Percentiles rank a stretch among this genome's conserved stretches.
These are phyloP conservation scores for Clavariopsis aquatica DNA, from an alignment of 495 filamentous ascomycete genomes.

Conservation along the genomic window DNA sequence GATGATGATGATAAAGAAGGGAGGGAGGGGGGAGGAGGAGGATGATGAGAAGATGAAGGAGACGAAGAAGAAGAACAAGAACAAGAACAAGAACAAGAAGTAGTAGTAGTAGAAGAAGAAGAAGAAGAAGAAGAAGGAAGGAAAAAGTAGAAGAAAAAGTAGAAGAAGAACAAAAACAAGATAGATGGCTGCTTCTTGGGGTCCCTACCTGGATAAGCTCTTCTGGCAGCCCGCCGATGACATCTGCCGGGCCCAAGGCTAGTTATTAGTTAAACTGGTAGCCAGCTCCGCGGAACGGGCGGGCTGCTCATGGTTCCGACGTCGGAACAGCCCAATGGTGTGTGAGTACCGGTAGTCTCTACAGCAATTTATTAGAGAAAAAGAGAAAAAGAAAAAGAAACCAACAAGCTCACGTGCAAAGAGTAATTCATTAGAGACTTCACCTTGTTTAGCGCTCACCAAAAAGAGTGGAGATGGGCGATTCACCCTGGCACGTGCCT, in stretches of 20 bases:
- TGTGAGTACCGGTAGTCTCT: no score
- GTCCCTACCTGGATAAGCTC: background rate
- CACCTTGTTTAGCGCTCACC: background rate
- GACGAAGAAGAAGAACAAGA: background rate
- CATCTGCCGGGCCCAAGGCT: conserved; percentile 38
- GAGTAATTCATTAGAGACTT: no score
- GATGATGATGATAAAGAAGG: conserved; percentile 18
- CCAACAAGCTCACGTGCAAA: no score
- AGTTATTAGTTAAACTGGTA: conserved; percentile 6
- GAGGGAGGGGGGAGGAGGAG: background rate
- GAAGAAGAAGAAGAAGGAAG: background rate
- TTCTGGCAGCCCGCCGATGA: conserved; percentile 10
- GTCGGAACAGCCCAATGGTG: conserved; percentile 12
- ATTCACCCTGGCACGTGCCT: background rate
- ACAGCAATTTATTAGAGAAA: no score
- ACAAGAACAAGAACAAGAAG: background rate
- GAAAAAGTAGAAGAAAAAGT: background rate
- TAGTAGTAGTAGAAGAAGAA: background rate
- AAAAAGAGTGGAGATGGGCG: no score
- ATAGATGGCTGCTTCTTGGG: background rate
- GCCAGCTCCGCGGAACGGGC: background rate
- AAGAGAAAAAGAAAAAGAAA: no score
- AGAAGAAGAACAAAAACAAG: background rate
- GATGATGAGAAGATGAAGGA: background rate
- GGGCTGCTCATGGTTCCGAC: conserved; percentile 23